Evolutionary conservation across 495 filamentous ascomycete genomes (phyloP), one percentile per base, ranked within the genome.

Genomic region (Penicillium ucsense): DNA sequence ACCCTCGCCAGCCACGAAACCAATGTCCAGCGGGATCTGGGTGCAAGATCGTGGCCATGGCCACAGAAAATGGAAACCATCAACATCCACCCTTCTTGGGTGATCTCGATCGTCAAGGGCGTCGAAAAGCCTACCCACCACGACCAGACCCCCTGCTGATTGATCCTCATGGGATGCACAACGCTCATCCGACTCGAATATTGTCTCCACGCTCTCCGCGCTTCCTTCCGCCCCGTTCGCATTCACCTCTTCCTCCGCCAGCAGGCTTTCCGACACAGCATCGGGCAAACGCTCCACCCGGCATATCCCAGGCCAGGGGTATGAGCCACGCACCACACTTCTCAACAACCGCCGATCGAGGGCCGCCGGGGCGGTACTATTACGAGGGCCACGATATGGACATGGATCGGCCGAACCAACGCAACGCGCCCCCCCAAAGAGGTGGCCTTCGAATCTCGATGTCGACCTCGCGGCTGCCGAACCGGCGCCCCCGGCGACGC

Each of bases 11-110:
- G 38, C 39, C 43, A 46, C 34, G 51, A 55, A 61, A 70, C 66
- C 61, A 73, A 73, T 73, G 70, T 71, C 65, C 66, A 69, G 58
- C 67, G 58, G 54, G 67, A 60, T 59, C 64, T 69, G 63, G 58
- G 57, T 64, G 48, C 57, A 55, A 57, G 44, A 45, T 61, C 60
- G 70, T 72, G 70, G 67, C 70, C 66, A 74, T 74, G 70, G 70
- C 70, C 70, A 74, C 68, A 65, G 66, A 62, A 64, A 65, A 66
- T 70, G 67, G 60, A 60, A 60, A 50, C 48, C 48, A 54, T 62
- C 69, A 61, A 54, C 66, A 63, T 58, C 60, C 60, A 54, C 60
- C 60, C 57, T 59, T 57, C 49, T 43, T 54, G 46, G 63, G 52
- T 59, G 59, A 62, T 43, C 59, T 63, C 45, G 64, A 65, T 49